A percentile compares a stretch with the other conserved stretches of the same genome.
Evolutionary conservation across 495 filamentous ascomycete genomes (phyloP).

Genomic region (Tirmania nivea): DNA sequence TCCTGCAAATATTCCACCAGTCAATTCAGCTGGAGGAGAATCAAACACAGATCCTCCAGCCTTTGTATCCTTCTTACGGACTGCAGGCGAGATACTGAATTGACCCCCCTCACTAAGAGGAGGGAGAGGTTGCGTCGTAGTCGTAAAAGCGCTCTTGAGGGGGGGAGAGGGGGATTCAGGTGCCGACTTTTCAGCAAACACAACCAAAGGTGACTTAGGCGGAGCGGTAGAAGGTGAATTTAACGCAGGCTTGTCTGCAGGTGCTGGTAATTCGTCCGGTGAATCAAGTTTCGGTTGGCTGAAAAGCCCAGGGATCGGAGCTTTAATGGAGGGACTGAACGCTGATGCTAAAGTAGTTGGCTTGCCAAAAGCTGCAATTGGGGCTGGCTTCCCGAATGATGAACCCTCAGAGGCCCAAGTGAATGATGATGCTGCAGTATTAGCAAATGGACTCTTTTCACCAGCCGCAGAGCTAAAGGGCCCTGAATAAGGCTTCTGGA

Average conservation of each 20-base stretch:
- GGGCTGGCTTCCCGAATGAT: not conserved
- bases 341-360: too few relatives aligned
- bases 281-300: too few relatives aligned
- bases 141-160: not conserved
- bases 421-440: not conserved
- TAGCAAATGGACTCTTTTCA: conserved; percentile 2
- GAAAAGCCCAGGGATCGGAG: too few relatives aligned
- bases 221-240: too few relatives aligned
- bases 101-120: not conserved
- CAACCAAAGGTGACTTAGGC: too few relatives aligned
- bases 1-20: not conserved
- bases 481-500: not conserved
- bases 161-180: too few relatives aligned
- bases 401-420: not conserved
- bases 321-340: too few relatives aligned
- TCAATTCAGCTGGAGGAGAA: not conserved
- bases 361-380: too few relatives aligned
- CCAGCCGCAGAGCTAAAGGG: conserved; percentile 3
- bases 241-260: too few relatives aligned
- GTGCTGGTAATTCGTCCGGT: too few relatives aligned
- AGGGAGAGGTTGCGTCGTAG: not conserved
- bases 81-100: conserved; percentile 4
- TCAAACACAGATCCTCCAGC: conserved; percentile 5
- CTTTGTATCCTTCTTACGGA: conserved; percentile 4
- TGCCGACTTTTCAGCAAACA: too few relatives aligned